Evolutionary conservation across 2,329 filamentous ascomycete genomes (phyloP), one percentile per base, ranked within the genome.

Genomic region (Lecanoromycetidae sp.): DNA sequence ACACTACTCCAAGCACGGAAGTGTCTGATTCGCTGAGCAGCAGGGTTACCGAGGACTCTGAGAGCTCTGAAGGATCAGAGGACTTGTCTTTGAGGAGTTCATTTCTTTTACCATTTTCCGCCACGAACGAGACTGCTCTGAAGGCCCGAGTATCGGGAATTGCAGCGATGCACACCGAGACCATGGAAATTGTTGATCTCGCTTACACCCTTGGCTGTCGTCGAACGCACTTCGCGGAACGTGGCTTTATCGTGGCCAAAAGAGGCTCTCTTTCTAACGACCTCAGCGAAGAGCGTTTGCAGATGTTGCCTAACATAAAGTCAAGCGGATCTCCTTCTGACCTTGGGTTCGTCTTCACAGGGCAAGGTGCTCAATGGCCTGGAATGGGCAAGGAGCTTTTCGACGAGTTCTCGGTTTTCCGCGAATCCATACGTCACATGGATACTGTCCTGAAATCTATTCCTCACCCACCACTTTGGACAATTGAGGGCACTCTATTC

Each of bases 281-380:
- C 34, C 22, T 36, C 30, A 30, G 27, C 10, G n/a, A 26, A 5
- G 32, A 36, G 10, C n/a, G 9, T 6, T 19, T 36, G 6, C 13
- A 15, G 13, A 35, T 20, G 3, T 17, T 43, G 6, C 27, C 27
- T 9, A 29, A 33, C 26, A 13, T 23, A 12, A 23, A 70, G 0
- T 6, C 40, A 20, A 9, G 17, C 2, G 22, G 27, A 23, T 40
- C 40, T 5, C 22, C 7, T 7, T 72, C 68, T 46, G 62, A 68
- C 1, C 17, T 54, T 5, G 51, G 38, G 9, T 61, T 58, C 41
- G 46, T 61, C 7, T 63, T 63, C 51, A 58, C 57, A 0, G 61
- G 61, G 4, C 59, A 61, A 41, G 62, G 62, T 3, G 60, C 61
- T 1, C 62, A 64, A 34, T 64, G 59, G 57, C 13, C 43, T 3